Evolutionary conservation across 306 rosid species (phyloP), one percentile per base, ranked within the genome.

Genomic region (Urtica urens): DNA sequence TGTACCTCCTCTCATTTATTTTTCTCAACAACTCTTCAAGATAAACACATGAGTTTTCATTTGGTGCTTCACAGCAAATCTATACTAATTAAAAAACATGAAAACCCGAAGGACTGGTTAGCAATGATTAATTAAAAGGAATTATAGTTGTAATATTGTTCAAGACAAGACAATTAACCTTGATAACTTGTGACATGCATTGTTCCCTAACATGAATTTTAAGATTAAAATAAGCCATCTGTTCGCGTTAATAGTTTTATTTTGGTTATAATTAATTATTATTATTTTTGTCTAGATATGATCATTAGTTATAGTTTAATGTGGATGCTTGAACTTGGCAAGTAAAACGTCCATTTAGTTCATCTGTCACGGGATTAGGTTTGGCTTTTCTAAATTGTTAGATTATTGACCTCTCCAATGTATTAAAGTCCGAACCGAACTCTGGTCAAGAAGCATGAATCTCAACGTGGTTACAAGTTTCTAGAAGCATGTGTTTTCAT

Each of bases 161-260:
- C 33, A 28, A 54, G 47, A 57, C 21, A 45, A 19, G 77, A 78
- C 86, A 75, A 74, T 57, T 16, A 56, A 28, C 64, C 58, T 69
- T 60, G 76, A 63, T 59, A 48, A 38, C 60, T 70, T 58, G 47
- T 62, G 80, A 58, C 25, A n/a, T 63, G 69, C 62, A 37, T 28
- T 51, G 76, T 72, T 66, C 64, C 78, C 86, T 77, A 59, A 77
- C 82, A 78, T 56, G 78, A 72, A 58, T 65, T 49, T 76, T 68
- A 19, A 6, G 49, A 60, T 43, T n/a, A 43, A 66, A 68, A 58
- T 48, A 64, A 48, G 14, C 18, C 52, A 55, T 58, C 28, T 50
- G 63, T 4, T 4, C 56, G 15, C 45, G 49, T 24, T 56, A 52
- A 0, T 34, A 4, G 12, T 7, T 37, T 38, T 38, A 1, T 50